These are phyloP conservation scores for Trichomonas tenax DNA, from an alignment of 208 protist genomes.

Conservation along the genomic window DNA sequence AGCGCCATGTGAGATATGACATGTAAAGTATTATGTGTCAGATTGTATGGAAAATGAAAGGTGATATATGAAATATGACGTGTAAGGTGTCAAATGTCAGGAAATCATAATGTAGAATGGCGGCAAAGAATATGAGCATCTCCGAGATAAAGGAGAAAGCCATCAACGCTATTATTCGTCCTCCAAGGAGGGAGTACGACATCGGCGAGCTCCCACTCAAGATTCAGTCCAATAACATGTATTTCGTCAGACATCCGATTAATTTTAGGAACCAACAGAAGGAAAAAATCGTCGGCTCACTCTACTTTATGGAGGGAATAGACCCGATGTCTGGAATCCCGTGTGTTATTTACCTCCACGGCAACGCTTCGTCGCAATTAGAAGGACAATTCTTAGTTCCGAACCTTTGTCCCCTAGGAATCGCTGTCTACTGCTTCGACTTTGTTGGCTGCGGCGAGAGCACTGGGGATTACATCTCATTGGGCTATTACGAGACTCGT, in stretches of 20 bases:
- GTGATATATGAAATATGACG: too few species aligned
- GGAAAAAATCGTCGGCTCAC: neutral
- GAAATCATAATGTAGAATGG: neutral
- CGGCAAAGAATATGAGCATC: neutral
- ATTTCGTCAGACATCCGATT: neutral
- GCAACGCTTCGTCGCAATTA: neutral
- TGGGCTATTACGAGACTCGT: neutral
- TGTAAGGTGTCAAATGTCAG: too few species aligned
- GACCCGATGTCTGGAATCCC: neutral
- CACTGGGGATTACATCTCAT: neutral
- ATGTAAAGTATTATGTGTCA: too few species aligned
- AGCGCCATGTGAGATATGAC: too few species aligned
- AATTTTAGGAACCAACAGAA: neutral
- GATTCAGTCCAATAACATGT: neutral
- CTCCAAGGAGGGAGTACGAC: neutral
- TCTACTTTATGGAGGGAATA: neutral
- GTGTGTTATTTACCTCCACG: neutral
- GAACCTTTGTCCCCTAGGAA: neutral
- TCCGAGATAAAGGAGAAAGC: neutral
- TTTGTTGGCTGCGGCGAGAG: neutral
- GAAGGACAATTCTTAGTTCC: slow-evolving; percentile 11
- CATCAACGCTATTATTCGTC: neutral
- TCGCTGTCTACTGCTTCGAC: neutral
- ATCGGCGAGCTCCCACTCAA: neutral
- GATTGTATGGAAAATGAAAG: too few species aligned